phyloP scores from a whole-genome alignment of 495 filamentous ascomycete species.

The Chaetomium cochliodes region DNA sequence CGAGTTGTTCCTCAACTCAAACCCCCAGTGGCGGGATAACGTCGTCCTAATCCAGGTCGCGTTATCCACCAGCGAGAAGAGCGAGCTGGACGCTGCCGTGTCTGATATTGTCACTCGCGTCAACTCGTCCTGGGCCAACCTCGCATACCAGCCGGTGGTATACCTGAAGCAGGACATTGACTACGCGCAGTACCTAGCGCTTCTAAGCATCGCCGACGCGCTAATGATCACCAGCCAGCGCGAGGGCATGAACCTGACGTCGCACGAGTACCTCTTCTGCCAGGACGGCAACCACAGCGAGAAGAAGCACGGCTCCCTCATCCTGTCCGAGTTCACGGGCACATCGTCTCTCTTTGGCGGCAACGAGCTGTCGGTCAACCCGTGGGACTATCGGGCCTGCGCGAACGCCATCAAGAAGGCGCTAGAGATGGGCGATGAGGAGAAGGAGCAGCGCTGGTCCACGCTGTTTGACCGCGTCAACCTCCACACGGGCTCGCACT shows the following conservation, averaged over 20 bases:
- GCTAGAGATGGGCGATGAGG: slow-evolving; percentile 68
- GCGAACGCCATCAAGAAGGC: slow-evolving; percentile 79
- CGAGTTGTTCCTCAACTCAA: slow-evolving; percentile 88
- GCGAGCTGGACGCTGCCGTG: slow-evolving; percentile 79
- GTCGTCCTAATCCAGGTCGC: slow-evolving; percentile 91
- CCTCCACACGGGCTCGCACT: slow-evolving; percentile 76
- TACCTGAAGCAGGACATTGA: slow-evolving; percentile 92
- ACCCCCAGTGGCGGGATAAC: slow-evolving; percentile 83
- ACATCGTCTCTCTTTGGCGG: slow-evolving; percentile 79
- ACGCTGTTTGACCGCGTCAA: slow-evolving; percentile 72
- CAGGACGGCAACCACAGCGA: slow-evolving; percentile 75
- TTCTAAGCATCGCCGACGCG: slow-evolving; percentile 82
- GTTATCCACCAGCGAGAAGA: slow-evolving; percentile 80
- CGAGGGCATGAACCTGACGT: slow-evolving; percentile 93
- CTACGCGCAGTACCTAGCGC: slow-evolving; percentile 83
- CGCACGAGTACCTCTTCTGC: slow-evolving; percentile 88
- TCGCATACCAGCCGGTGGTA: slow-evolving; percentile 87
- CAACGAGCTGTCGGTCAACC: slow-evolving; percentile 79
- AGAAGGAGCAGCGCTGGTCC: slow-evolving; percentile 71
- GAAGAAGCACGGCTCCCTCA: slow-evolving; percentile 81
- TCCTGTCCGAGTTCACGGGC: slow-evolving; percentile 90
- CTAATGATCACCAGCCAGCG: slow-evolving; percentile 90
- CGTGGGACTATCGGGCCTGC: slow-evolving; percentile 87
- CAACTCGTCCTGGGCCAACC: slow-evolving; percentile 80
- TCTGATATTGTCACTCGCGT: slow-evolving; percentile 91